Evolutionary conservation across 805 yeast genomes (phyloP).

Genomic region (Sugiyamaella boreocaroliniensis): DNA sequence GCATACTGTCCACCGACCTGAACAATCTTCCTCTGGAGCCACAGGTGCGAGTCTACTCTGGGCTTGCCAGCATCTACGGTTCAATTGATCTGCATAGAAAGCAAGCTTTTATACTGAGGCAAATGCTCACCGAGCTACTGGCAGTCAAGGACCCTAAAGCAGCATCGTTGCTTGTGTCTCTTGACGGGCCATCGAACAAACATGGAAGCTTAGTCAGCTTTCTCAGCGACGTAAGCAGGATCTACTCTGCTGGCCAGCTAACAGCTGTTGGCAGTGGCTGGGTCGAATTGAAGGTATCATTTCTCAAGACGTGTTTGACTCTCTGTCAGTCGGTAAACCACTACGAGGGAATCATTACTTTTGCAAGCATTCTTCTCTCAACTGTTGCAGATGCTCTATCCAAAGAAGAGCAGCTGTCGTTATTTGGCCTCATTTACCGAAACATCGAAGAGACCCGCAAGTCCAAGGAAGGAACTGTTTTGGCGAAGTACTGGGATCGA

Average conservation of each 20-base stretch:
- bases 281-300: conserved; percentile 50
- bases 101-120: conserved; percentile 59
- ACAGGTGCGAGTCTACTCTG: conserved; percentile 57
- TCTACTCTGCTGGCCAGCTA: conserved; percentile 47
- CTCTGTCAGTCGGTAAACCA: conserved; percentile 50
- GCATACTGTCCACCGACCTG: conserved; percentile 41
- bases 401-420: conserved; percentile 48
- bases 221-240: conserved; percentile 42
- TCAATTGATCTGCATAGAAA: conserved; percentile 60
- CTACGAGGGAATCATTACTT: conserved; percentile 36
- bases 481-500: conserved; percentile 63
- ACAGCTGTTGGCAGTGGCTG: conserved; percentile 39
- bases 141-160: background rate
- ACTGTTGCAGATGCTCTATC: conserved; percentile 50
- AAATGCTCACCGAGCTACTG: conserved; percentile 30
- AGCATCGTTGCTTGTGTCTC: background rate
- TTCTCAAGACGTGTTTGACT: conserved; percentile 45
- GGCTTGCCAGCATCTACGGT: conserved; percentile 58
- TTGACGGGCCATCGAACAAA: conserved; percentile 1
- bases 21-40: conserved; percentile 41
- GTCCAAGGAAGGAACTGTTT: conserved; percentile 10
- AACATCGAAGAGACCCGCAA: conserved; percentile 13
- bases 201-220: conserved; percentile 33
- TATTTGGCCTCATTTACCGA: conserved; percentile 33
- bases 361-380: conserved; percentile 50